A percentile compares a stretch with the other conserved stretches of the same genome.
phyloP scores from a whole-genome alignment of 768 basidiomycete genomes.

The Suillus placidus region DNA sequence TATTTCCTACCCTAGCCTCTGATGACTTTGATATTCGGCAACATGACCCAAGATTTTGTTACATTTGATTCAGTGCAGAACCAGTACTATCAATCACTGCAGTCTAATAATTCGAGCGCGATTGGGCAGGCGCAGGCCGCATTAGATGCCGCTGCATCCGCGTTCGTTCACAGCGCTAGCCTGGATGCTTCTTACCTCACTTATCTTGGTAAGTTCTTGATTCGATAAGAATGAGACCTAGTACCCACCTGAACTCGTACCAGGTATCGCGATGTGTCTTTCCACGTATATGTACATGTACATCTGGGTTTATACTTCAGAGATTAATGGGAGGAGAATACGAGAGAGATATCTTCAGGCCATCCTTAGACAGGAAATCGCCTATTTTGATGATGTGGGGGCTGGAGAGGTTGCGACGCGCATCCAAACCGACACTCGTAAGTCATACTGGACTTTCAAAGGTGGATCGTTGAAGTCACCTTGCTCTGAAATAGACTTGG shows the following conservation, averaged over 20 bases:
- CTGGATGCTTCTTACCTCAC: constrained; percentile 41
- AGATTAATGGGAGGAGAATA: constrained; percentile 49
- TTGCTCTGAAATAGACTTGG: constrained; percentile 32
- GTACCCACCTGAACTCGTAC: not conserved
- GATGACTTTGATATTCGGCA: constrained; percentile 54
- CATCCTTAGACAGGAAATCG: constrained; percentile 53
- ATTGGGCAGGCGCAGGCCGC: constrained; percentile 5
- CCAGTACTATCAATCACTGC: constrained; percentile 4
- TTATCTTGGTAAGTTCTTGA: constrained; percentile 38
- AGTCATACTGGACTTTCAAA: not conserved
- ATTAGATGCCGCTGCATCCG: constrained; percentile 16
- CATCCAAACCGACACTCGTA: constrained; percentile 34
- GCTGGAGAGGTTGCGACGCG: constrained; percentile 62
- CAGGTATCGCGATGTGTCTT: constrained; percentile 49
- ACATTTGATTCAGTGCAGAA: constrained; percentile 25
- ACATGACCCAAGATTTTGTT: constrained; percentile 45
- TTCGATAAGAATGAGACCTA: not conserved
- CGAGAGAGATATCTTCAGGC: constrained; percentile 52
- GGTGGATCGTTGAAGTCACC: not conserved
- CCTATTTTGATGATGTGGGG: constrained; percentile 49
- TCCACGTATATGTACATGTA: constrained; percentile 46
- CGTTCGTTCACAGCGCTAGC: constrained; percentile 35
- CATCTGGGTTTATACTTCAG: constrained; percentile 41
- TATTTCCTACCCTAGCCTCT: constrained; percentile 27
- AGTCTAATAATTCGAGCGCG: constrained; percentile 17